These are phyloP conservation scores for Ophiostoma ips DNA, from an alignment of 2,329 filamentous ascomycete genomes.

Conservation along the genomic window DNA sequence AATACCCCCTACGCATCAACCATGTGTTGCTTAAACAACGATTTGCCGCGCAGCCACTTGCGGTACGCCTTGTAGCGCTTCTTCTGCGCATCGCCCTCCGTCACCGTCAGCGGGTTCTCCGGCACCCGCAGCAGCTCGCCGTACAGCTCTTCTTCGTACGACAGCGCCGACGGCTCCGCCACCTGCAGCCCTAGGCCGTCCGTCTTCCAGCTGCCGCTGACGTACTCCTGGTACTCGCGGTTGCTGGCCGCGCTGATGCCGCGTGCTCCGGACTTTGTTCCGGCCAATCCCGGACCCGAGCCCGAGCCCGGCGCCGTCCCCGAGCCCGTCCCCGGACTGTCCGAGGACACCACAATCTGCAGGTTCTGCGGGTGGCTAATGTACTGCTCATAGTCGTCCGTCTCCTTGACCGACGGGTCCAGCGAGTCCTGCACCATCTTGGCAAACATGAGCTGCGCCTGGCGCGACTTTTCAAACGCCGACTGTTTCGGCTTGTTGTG, in stretches of 20 bases:
- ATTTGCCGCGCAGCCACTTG: slow-evolving; percentile 91
- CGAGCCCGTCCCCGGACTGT: slow-evolving; percentile 36
- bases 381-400: slow-evolving; percentile 77
- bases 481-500: slow-evolving; percentile 37
- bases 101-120: slow-evolving; percentile 77
- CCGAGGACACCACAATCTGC: slow-evolving; percentile 62
- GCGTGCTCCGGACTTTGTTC: slow-evolving; percentile 14
- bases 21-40: slow-evolving; percentile 83
- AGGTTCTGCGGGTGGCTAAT: slow-evolving; percentile 80
- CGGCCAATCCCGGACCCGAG: no score
- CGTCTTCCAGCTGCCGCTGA: slow-evolving; percentile 53
- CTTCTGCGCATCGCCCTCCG: slow-evolving; percentile 73
- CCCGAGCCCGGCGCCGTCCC: no score
- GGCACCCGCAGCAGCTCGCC: slow-evolving; percentile 60
- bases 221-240: slow-evolving; percentile 68
- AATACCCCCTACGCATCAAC: slow-evolving; percentile 25
- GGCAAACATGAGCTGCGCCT: slow-evolving; percentile 77
- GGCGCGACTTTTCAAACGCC: slow-evolving; percentile 60
- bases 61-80: slow-evolving; percentile 94
- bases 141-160: slow-evolving; percentile 54
- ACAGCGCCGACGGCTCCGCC: slow-evolving; percentile 19
- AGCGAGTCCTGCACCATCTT: slow-evolving; percentile 77
- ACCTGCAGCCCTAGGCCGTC: slow-evolving; percentile 28
- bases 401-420: slow-evolving; percentile 72
- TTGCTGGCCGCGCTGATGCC: slow-evolving; percentile 26